phyloP scores from a whole-genome alignment of 176 grass and related monocot species.

The Oryza nivara region DNA sequence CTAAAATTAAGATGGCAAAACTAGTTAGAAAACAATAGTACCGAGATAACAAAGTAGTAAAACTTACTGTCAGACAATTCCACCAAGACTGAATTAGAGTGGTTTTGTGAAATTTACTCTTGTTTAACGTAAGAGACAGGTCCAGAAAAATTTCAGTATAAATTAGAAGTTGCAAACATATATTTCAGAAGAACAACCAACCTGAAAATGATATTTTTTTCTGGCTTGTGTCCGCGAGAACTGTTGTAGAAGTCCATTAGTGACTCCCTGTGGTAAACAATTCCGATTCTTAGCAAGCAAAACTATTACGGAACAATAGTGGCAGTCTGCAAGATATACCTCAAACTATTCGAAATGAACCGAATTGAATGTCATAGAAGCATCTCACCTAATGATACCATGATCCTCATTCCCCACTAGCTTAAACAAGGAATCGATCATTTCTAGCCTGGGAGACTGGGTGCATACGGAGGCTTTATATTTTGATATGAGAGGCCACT shows the following conservation, averaged over 20 bases:
- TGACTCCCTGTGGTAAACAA: conserved; percentile 45
- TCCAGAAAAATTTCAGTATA: neutral
- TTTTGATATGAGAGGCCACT: too few species aligned
- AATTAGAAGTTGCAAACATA: neutral
- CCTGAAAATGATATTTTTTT: conserved; percentile 65
- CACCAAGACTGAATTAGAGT: too few species aligned
- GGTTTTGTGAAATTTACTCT: too few species aligned
- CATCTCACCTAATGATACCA: conserved; percentile 53
- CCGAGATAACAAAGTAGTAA: neutral
- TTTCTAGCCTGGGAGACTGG: too few species aligned
- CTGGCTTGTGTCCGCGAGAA: conserved; percentile 35
- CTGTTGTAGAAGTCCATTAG: conserved; percentile 51
- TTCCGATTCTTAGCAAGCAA: neutral
- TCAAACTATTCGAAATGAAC: conserved; percentile 27
- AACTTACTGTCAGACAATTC: neutral
- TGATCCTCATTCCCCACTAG: neutral
- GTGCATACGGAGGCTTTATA: too few species aligned
- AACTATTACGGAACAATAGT: neutral
- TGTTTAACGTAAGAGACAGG: too few species aligned
- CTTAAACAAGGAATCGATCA: too few species aligned
- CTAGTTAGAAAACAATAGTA: neutral
- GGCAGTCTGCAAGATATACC: too few species aligned
- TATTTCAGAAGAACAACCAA: conserved; percentile 8
- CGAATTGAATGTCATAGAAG: neutral
- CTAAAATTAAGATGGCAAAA: conserved; percentile 21